phyloP scores from a whole-genome alignment of 1,284 basidiomycete species.

The Exobasidium cylindrosporum region DNA sequence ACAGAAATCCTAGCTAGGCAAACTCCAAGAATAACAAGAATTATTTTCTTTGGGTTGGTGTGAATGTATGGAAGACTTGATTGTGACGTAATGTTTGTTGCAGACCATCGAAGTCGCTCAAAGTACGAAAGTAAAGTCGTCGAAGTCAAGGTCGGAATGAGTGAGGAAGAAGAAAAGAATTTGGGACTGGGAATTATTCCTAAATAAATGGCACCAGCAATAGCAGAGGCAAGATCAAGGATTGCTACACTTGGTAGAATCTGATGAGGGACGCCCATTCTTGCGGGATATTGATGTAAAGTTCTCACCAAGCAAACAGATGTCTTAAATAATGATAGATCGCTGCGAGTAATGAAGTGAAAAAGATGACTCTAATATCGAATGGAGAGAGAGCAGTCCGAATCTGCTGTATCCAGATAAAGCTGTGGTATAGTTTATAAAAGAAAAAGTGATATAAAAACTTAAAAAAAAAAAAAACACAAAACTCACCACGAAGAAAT shows the following conservation, averaged over 20 bases:
- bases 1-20: conserved; percentile 4
- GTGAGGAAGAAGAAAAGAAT: background rate
- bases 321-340: no score
- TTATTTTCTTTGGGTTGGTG: background rate
- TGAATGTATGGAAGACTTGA: background rate
- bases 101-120: background rate
- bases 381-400: no score
- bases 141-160: background rate
- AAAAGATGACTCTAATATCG: no score
- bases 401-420: no score
- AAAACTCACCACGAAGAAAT: no score
- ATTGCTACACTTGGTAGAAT: background rate
- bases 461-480: no score
- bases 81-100: background rate
- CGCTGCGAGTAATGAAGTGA: no score
- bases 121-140: background rate
- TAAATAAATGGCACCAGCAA: background rate
- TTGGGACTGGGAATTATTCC: background rate
- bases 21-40: background rate
- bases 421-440: no score
- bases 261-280: background rate
- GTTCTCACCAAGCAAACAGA: no score
- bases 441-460: no score
- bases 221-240: background rate
- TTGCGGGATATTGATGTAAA: no score